Percentiles rank a stretch among this genome's conserved stretches.
These are phyloP conservation scores for Colletotrichum liaoningense DNA, from an alignment of 2,329 filamentous ascomycete genomes.

Conservation along the genomic window DNA sequence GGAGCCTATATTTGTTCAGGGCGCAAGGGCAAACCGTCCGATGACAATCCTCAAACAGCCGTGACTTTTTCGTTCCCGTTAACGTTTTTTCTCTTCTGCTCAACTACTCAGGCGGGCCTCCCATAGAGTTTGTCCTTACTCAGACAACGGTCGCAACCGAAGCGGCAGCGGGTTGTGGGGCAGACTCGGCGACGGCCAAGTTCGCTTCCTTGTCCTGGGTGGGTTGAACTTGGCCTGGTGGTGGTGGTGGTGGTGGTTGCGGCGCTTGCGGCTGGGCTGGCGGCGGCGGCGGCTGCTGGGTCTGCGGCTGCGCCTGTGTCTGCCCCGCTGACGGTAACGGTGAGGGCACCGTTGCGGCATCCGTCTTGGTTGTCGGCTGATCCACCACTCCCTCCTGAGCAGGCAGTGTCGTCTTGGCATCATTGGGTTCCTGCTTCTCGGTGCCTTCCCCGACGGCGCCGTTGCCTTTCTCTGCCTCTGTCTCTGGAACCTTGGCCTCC, in stretches of 20 bases:
- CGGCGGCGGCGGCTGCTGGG: neutral
- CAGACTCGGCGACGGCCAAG: conserved; percentile 9
- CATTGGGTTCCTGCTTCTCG: conserved; percentile 31
- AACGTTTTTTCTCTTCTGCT: neutral
- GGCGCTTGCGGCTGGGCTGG: conserved; percentile 4
- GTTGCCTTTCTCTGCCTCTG: neutral
- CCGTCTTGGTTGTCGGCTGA: neutral
- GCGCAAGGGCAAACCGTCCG: neutral
- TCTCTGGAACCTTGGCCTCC: neutral
- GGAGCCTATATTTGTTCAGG: conserved; percentile 16
- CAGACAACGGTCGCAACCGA: conserved; percentile 18
- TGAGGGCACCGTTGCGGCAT: neutral
- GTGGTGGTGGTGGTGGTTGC: neutral
- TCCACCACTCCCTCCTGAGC: neutral
- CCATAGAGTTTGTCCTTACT: conserved; percentile 5
- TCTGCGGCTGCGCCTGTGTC: conserved; percentile 2
- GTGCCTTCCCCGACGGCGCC: conserved; percentile 35
- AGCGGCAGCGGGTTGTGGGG: neutral
- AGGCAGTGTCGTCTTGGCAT: conserved; percentile 28
- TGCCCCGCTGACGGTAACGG: conserved; percentile 17
- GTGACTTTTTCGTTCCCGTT: neutral
- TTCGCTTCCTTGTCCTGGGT: conserved; percentile 14
- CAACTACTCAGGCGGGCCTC: conserved; percentile 14
- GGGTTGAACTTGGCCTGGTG: neutral
- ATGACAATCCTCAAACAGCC: neutral